Percentiles rank a stretch among this genome's conserved stretches.
phyloP scores from a whole-genome alignment of 2,329 filamentous ascomycete species.

The Didymellaceae sp. region DNA sequence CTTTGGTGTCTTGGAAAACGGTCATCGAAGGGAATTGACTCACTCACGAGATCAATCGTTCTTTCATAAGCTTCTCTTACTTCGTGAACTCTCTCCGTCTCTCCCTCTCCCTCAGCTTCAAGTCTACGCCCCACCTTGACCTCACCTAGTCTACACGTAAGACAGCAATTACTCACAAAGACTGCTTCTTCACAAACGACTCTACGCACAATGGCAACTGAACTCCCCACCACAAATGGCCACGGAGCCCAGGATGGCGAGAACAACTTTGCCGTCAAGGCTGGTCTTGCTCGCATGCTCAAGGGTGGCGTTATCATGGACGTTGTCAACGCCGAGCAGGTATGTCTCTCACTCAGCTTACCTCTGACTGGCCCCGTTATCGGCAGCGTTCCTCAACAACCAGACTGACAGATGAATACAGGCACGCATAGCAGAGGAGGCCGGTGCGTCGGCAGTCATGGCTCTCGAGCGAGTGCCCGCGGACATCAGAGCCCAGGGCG shows the following conservation, averaged over 20 bases:
- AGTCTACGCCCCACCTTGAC: not conserved
- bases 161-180: not conserved
- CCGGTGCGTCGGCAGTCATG: conserved; percentile 96
- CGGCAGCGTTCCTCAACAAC: no score
- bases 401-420: conserved; percentile 50
- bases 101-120: not conserved
- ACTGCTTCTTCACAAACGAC: not conserved
- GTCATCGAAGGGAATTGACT: conserved; percentile 33
- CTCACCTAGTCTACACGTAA: not conserved
- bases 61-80: conserved; percentile 14
- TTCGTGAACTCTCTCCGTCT: not conserved
- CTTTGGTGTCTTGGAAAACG: conserved; percentile 22
- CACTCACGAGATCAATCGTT: conserved; percentile 23
- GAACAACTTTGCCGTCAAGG: conserved; percentile 84
- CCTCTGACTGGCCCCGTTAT: no score
- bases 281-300: conserved; percentile 94
- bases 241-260: conserved; percentile 53
- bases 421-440: conserved; percentile 96
- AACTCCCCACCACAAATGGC: conserved; percentile 57
- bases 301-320: conserved; percentile 99
- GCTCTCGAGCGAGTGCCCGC: conserved; percentile 96
- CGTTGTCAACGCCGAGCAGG: conserved; percentile 88
- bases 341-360: conserved; percentile 38
- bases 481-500: conserved; percentile 90
- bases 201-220: conserved; percentile 51